Base-by-base conservation (phyloP, 805 yeast genomes). In the Grigorovia yakushimaensis region DNA sequence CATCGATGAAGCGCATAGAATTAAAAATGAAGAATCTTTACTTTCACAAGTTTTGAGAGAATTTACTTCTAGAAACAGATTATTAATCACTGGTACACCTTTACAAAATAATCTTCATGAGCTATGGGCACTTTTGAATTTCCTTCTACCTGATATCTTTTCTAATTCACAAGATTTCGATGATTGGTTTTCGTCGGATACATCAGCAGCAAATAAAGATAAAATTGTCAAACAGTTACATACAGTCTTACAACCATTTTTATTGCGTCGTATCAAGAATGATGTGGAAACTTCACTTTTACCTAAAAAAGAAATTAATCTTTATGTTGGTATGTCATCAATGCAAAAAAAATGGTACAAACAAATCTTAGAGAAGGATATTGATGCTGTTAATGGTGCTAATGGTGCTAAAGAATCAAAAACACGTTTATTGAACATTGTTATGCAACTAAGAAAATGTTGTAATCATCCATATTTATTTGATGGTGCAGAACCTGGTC, bases 401-500 rank as follows among this genome's bases (percentile, higher is more conserved):
- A 79, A 73, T 57, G 87, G 88, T 30, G 81, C 79, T 54, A 74
- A 78, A 48, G 94, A 84, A 61, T 75, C 84, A 10, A 84, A 84
- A 60, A 84, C 94, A 2, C 70, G 93, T 57, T 70, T 84, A 49
- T 67, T 84, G 43, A 84, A 84, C 60, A 84, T 84, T 54, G 91
- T 84, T 43, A 84, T 84, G 94, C 94, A 84, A 62, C 70, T 84
- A 57, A 74, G 93, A 60, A 84, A 84, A 62, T 84, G 93, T 62
- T 84, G 91, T 68, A 84, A 84, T 56, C 94, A 84, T 67, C 94
- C 94, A 11, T 84, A 84, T 59, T 66, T 84, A 39, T 84, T 84
- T 58, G 94, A 84, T 61, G 94, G 94, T 40, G 93, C 91, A 1
- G 94, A 84, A 59, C 93, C 93, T 1, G 94, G 94, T 9, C 94